phyloP scores from a whole-genome alignment of 78 protist genomes.

The Cavenderia fasciculata region DNA sequence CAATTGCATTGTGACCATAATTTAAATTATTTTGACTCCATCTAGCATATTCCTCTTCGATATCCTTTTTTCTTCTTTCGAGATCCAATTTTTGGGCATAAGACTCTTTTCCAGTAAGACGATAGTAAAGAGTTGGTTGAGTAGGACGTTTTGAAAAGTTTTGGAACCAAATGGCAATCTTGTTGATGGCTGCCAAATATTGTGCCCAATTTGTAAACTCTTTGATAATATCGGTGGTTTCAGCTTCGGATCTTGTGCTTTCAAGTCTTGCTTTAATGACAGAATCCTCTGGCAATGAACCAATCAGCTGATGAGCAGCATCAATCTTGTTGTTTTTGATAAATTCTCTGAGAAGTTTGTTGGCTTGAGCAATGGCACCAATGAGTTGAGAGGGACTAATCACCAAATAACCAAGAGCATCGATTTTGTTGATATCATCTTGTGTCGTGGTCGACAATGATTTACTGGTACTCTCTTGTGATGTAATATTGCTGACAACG shows the following conservation, averaged over 20 bases:
- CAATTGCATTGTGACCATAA: slow-evolving; percentile 31
- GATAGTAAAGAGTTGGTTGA: slow-evolving; percentile 12
- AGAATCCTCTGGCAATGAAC: slow-evolving; percentile 32
- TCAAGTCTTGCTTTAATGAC: background rate
- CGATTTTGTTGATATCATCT: slow-evolving; percentile 37
- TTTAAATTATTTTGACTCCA: slow-evolving; percentile 53
- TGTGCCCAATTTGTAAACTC: slow-evolving; percentile 51
- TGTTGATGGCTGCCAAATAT: slow-evolving; percentile 3
- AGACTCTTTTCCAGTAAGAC: slow-evolving; percentile 26
- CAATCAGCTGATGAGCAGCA: slow-evolving; percentile 6
- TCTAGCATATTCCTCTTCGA: slow-evolving; percentile 22
- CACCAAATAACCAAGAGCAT: slow-evolving; percentile 43
- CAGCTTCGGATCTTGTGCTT: slow-evolving; percentile 1
- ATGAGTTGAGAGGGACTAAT: slow-evolving; percentile 29
- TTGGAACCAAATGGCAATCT: slow-evolving; percentile 41
- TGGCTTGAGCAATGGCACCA: slow-evolving; percentile 32
- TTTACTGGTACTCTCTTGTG: background rate
- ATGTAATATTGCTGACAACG: slow-evolving; percentile 23
- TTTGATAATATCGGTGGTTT: slow-evolving; percentile 34
- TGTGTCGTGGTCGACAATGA: slow-evolving; percentile 7
- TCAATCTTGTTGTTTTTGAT: background rate
- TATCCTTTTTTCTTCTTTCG: slow-evolving; percentile 42
- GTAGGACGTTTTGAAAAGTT: slow-evolving; percentile 50
- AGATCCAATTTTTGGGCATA: slow-evolving; percentile 41
- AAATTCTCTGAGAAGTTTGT: slow-evolving; percentile 41